Conservation (phyloP, 345 rosid genomes). For the Populus simonii region DNA sequence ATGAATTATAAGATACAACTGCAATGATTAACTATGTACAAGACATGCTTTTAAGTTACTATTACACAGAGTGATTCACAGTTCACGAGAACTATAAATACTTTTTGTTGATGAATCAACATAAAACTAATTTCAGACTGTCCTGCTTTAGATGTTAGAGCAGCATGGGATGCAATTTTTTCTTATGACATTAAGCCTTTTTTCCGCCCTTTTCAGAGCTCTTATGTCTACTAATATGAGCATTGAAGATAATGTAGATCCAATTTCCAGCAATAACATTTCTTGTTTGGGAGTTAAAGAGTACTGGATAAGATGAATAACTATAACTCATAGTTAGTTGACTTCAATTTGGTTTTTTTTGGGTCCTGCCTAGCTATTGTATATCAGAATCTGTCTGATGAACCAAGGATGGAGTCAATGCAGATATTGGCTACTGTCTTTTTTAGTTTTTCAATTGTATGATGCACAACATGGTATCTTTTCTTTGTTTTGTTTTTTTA, state of each 20-base stretch:
- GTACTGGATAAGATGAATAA: neutral
- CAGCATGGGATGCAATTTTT: neutral
- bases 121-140: neutral
- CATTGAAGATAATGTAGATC: neutral
- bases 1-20: neutral
- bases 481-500: neutral
- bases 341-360: neutral
- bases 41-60: constrained; percentile 1
- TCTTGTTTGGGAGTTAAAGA: neutral
- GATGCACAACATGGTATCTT: constrained; percentile 8
- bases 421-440: neutral
- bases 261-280: neutral
- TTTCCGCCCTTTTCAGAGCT: neutral
- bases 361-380: neutral
- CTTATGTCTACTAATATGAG: neutral
- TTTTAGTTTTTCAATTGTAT: neutral
- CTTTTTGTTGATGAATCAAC: neutral
- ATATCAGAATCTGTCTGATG: neutral
- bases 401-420: neutral
- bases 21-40: neutral
- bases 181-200: neutral
- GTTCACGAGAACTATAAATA: neutral
- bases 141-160: neutral
- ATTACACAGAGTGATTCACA: neutral
- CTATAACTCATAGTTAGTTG: neutral